Base-by-base conservation (phyloP, 2,329 filamentous ascomycete genomes). In the Penicillium sp. region DNA sequence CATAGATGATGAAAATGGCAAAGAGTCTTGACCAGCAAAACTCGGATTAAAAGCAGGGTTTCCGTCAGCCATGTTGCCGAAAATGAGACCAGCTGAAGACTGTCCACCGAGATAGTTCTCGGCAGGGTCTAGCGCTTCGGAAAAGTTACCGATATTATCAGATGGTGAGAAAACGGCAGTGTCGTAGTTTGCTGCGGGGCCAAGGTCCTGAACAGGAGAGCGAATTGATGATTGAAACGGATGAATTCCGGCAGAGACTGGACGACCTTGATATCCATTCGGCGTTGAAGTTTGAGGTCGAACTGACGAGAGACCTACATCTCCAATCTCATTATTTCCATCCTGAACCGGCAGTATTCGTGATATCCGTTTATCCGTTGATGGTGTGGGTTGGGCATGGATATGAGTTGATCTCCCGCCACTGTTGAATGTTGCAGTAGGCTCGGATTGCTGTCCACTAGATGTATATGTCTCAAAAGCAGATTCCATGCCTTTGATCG, bases 401-500 rank as follows among this genome's bases (percentile, higher is more conserved):
- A 22, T 12, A 31, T 33, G 33, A 22, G 24, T 15, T 15, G 15
- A 4, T n/a, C n/a, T 41, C 15, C 26, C 40, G 0, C 7, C 3
- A 6, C 31, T 8, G 4, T 44, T 28, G 2, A 15, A 37, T 15
- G 31, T 29, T 3, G 29, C 4, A 21, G 41, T 5, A 29, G 13
- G 12, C n/a, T 42, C 41, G n/a, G 22, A 6, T 28, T 45, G 29
- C 3, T 44, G 17, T 2, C 13, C 34, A 24, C 12, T 28, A 12
- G 28, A 8, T 17, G 26, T 21, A 6, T 55, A 45, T 17, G 43
- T 43, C 12, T 41, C 53, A 15, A 67, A 57, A 21, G 59, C 64
- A n/a, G 60, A 61, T 28, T 63, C 62, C 48, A 70, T 58, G 35
- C 68, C 64, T 45, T 56, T 60, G 35, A 70, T 65, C 15, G 66